Evolutionary conservation across 495 filamentous ascomycete species (phyloP), one percentile per base, ranked within the genome.

Genomic region (Neurospora terricola): DNA sequence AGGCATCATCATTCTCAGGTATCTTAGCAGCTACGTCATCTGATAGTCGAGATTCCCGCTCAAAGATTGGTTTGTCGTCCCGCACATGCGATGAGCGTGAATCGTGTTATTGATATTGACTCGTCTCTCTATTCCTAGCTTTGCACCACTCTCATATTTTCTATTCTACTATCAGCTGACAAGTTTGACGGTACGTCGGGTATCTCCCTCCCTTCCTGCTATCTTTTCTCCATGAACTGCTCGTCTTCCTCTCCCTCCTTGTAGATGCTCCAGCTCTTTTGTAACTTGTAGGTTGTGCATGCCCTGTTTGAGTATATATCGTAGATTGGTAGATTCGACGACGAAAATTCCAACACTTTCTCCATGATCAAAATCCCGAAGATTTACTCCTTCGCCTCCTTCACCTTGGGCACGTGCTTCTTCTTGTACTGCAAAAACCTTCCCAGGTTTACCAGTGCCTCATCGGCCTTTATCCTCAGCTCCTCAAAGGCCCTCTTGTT

Each of bases 381-480:
- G 54, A 9, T 34, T 30, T 66, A 66, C 27, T 66, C 2, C 30
- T 14, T 27, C 23, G 23, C 23, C 54, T 66, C 54, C 54, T 66
- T 66, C 27, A 9, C 23, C 68, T 69, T 73, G 2, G 81, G 81
- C 69, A 62, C 76, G 74, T 85, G 82, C 70, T 85, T 88, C 77
- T 84, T 85, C 81, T 90, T 91, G 74, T 91, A 91, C 70, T 80
- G 75, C 69, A 90, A 84, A 76, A 90, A 91, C 75, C 88, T 81
- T 23, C 74, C 77, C 72, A 91, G 81, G 76, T 91, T 91, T 73
- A 88, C 43, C 30, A 81, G 71, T 16, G 83, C 87, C 75, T 91
- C 89, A 71, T 90, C 89, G 14, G 86, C 84, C 75, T 86, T 82
- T 21, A 76, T 75, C 34, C 89, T 82, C 72, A 90, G 72, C 76